Evolutionary conservation across 1,284 basidiomycete species (phyloP).

Genomic region (Melanopsichium pennsylvanicum): DNA sequence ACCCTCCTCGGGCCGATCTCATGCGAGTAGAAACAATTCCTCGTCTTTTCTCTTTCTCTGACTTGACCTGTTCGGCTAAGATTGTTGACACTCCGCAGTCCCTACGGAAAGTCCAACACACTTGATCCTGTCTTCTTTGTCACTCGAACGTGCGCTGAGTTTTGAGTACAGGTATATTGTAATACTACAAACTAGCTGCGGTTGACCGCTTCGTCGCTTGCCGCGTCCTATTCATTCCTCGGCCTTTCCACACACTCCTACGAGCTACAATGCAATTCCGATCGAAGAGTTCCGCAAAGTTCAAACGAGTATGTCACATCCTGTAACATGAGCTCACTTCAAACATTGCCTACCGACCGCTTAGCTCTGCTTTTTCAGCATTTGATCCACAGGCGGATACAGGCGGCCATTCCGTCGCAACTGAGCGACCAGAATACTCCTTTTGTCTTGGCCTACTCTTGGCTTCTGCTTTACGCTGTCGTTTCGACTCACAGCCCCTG

Average conservation of each 20-base stretch:
- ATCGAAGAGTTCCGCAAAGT: slow-evolving; percentile 17
- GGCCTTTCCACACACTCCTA: neutral
- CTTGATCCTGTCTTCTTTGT: neutral
- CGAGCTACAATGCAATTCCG: slow-evolving; percentile 3
- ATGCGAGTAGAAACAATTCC: slow-evolving; percentile 12
- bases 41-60: slow-evolving; percentile 16
- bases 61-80: slow-evolving; percentile 24
- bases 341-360: too few relatives aligned
- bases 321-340: neutral
- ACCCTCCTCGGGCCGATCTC: too few relatives aligned
- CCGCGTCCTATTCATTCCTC: too few relatives aligned
- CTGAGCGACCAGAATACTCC: too few relatives aligned
- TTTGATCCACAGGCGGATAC: slow-evolving; percentile 1
- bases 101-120: slow-evolving; percentile 2
- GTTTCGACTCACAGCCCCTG: too few relatives aligned
- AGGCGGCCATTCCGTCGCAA: slow-evolving; percentile 9
- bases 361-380: too few relatives aligned
- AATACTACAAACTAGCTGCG: neutral
- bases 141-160: neutral
- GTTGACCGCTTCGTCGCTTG: slow-evolving; percentile 1
- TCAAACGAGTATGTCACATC: too few relatives aligned
- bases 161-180: neutral
- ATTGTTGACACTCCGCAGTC: slow-evolving; percentile 14
- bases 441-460: too few relatives aligned
- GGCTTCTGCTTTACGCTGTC: too few relatives aligned